phyloP scores from a whole-genome alignment of 2,329 filamentous ascomycete genomes.

The Pseudogymnoascus sp. region DNA sequence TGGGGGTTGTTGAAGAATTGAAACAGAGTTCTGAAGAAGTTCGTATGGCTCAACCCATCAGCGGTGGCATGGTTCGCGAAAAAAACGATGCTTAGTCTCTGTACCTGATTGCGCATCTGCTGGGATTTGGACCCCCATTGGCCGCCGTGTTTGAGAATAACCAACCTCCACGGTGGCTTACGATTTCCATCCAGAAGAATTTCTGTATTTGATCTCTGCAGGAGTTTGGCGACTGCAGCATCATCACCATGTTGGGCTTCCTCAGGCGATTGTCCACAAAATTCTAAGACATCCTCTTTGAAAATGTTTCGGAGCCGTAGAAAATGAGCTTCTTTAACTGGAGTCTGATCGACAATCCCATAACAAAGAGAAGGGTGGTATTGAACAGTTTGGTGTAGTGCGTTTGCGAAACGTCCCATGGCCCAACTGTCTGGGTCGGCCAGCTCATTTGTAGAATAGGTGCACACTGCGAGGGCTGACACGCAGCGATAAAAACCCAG shows the following conservation, averaged over 20 bases:
- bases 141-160: conserved; percentile 15
- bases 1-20: conserved; percentile 10
- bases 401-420: not conserved
- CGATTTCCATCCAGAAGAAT: conserved; percentile 12
- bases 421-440: not conserved
- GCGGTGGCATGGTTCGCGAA: not conserved
- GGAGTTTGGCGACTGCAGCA: not conserved
- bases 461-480: not conserved
- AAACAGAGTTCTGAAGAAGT: conserved; percentile 19
- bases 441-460: not conserved
- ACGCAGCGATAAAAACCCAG: not conserved
- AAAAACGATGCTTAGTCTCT: conserved; percentile 18
- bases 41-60: conserved; percentile 17
- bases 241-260: conserved; percentile 12
- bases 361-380: conserved; percentile 18
- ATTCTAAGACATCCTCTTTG: conserved; percentile 17
- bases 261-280: conserved; percentile 4
- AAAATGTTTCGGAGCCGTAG: conserved; percentile 13
- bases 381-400: conserved; percentile 15
- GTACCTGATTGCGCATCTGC: not conserved
- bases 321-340: conserved; percentile 16
- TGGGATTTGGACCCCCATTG: not conserved
- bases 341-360: conserved; percentile 15
- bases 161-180: conserved; percentile 20
- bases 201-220: not conserved